Evolutionary conservation across 805 yeast genomes (phyloP), one percentile per base, ranked within the genome.

Genomic region (Blastobotrys terrestris): DNA sequence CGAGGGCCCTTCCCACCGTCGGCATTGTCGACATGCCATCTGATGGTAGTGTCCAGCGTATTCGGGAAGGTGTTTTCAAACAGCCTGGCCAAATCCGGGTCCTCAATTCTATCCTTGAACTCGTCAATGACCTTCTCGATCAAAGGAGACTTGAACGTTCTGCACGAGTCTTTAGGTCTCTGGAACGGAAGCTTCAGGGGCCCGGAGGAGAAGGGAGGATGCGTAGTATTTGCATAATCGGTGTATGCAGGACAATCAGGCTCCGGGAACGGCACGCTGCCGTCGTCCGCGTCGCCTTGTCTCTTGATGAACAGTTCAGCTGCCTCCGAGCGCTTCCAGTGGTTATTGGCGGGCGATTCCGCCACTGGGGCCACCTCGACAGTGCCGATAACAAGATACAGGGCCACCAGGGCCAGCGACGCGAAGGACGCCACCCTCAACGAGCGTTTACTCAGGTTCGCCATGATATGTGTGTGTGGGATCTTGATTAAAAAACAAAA

Each of bases 41-140:
- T 72, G 46, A 89, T 79, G 0, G 96, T 88, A 0, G 96, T 89
- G 62, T 89, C 97, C 51, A 90, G 69, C 0, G 97, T 89, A 64
- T 90, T 90, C 4, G 97, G 97, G 53, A 88, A 76, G 44, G 91
- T 76, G 65, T 89, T 89, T 62, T 89, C 96, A 59, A 89, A 77
- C 53, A 89, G 67, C 48, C 94, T 70, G 2, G 85, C 85, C 51
- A 90, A 67, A 64, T 89, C 96, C 0, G 77, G 77, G 64, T 84
- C 84, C 39, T 65, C 64, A 18, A 87, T 71, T 56, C 76, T 73
- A 8, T 49, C 48, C 48, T 70, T 76, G 64, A 87, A 70, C 50
- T 81, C 83, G 2, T 58, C 63, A 19, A 89, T 78, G 39, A 82
- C 70, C 18, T 63, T 59, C 57, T 89, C 97, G 3, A 90, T 83